These are phyloP conservation scores for Myotisia sp. DNA, from an alignment of 2,329 filamentous ascomycete genomes.

Conservation along the genomic window DNA sequence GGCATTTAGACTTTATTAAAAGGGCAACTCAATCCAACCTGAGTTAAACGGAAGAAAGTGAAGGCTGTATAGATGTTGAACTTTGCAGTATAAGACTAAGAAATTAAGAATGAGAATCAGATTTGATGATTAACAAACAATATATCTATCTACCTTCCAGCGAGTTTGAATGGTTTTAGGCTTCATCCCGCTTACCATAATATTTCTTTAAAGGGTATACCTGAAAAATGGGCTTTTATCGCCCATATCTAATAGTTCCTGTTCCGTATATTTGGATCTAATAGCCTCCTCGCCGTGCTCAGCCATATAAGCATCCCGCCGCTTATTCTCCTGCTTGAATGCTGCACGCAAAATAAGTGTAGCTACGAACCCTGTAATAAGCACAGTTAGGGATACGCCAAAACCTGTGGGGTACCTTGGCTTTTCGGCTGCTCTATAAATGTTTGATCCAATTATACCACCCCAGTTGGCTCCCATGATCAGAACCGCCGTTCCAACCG, in stretches of 20 bases:
- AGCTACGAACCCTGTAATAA: slow-evolving; percentile 14
- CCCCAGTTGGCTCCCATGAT: slow-evolving; percentile 30
- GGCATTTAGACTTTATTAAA: too few species aligned
- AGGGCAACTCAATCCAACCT: too few species aligned
- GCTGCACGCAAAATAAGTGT: slow-evolving; percentile 17
- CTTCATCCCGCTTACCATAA: background rate
- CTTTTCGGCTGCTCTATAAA: slow-evolving; percentile 18
- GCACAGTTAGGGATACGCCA: slow-evolving; percentile 20
- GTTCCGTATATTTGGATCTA: slow-evolving; percentile 21
- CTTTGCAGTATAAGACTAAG: too few species aligned
- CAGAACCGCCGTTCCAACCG: slow-evolving; percentile 30
- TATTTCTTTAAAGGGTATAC: slow-evolving; percentile 16
- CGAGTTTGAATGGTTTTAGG: too few species aligned
- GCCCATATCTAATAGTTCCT: slow-evolving; percentile 19
- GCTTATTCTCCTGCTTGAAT: slow-evolving; percentile 23
- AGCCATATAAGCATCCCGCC: slow-evolving; percentile 18
- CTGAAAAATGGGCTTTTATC: slow-evolving; percentile 24
- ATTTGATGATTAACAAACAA: too few species aligned
- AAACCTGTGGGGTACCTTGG: slow-evolving; percentile 24
- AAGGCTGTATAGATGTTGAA: too few species aligned
- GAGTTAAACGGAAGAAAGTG: too few species aligned
- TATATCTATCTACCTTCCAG: too few species aligned
- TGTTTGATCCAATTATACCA: slow-evolving; percentile 24
- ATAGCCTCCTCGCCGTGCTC: slow-evolving; percentile 21
- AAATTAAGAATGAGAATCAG: too few species aligned